Evolutionary conservation across 441 rosid species (phyloP).

Genomic region (Erodium texanum): DNA sequence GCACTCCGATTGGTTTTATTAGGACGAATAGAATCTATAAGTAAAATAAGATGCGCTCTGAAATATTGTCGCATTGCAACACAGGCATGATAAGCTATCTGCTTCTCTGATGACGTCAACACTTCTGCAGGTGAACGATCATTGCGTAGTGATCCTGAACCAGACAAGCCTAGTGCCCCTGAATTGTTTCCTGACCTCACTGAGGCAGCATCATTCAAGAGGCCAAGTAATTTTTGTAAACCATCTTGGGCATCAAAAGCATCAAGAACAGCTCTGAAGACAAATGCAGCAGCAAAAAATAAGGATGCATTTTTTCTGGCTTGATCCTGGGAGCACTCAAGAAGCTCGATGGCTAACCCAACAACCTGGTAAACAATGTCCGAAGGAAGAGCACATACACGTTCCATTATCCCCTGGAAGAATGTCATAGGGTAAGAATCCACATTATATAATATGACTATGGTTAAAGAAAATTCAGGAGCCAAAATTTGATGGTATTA

Average conservation of each 20-base stretch:
- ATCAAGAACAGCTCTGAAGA: conserved; percentile 90
- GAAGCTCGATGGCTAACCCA: conserved; percentile 80
- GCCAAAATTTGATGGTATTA: conserved; percentile 19
- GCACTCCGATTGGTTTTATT: conserved; percentile 66
- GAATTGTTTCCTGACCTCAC: conserved; percentile 88
- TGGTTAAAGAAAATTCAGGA: neutral
- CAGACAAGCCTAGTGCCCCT: conserved; percentile 36
- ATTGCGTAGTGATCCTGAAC: conserved; percentile 42
- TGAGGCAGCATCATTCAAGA: conserved; percentile 75
- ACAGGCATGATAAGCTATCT: conserved; percentile 87
- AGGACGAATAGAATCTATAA: conserved; percentile 88
- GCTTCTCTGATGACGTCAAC: conserved; percentile 87
- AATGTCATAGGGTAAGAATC: conserved; percentile 14
- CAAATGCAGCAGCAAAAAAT: conserved; percentile 93
- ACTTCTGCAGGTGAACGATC: conserved; percentile 83
- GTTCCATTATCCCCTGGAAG: conserved; percentile 92
- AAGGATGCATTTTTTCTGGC: conserved; percentile 87
- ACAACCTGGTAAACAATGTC: conserved; percentile 75
- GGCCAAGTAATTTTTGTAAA: conserved; percentile 69
- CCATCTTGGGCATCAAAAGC: conserved; percentile 93
- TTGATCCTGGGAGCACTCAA: conserved; percentile 76
- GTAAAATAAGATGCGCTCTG: conserved; percentile 90
- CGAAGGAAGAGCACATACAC: conserved; percentile 89
- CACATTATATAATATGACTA: conserved; percentile 9
- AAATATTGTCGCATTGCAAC: conserved; percentile 95